phyloP scores from a whole-genome alignment of 345 rosid genomes.

The Erysimum cheiranthoides region DNA sequence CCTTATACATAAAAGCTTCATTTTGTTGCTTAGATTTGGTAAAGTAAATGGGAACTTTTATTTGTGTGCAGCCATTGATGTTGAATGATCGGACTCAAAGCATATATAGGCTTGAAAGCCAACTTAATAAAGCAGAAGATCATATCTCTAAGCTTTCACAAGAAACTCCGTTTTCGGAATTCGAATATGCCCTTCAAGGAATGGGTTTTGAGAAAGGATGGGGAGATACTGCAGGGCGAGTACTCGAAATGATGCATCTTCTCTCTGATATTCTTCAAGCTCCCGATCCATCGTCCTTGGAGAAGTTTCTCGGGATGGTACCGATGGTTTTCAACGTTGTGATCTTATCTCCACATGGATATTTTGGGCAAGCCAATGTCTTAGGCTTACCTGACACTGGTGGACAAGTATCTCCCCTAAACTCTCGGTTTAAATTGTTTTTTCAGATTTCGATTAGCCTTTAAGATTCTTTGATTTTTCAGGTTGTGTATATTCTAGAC shows the following conservation, averaged over 20 bases:
- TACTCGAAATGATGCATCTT: conserved; percentile 79
- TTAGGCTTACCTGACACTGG: conserved; percentile 99
- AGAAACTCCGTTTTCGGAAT: conserved; percentile 73
- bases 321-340: conserved; percentile 98
- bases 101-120: conserved; percentile 65
- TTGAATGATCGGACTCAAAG: conserved; percentile 86
- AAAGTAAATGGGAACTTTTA: not conserved
- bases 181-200: conserved; percentile 84
- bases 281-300: conserved; percentile 91
- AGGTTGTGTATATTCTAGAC: conserved; percentile 97
- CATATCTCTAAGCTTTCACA: conserved; percentile 72
- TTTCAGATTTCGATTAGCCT: not conserved
- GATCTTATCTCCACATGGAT: conserved; percentile 95
- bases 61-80: conserved; percentile 72
- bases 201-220: conserved; percentile 99
- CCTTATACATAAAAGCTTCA: not conserved
- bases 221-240: conserved; percentile 92
- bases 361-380: conserved; percentile 99
- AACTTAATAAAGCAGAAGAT: conserved; percentile 88
- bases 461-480: conserved; percentile 20
- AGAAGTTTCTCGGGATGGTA: conserved; percentile 90
- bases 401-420: conserved; percentile 69
- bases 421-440: not conserved
- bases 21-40: not conserved
- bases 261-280: conserved; percentile 95